Conservation (phyloP, 805 yeast species). For the Kluyveromyces wickerhamii region DNA sequence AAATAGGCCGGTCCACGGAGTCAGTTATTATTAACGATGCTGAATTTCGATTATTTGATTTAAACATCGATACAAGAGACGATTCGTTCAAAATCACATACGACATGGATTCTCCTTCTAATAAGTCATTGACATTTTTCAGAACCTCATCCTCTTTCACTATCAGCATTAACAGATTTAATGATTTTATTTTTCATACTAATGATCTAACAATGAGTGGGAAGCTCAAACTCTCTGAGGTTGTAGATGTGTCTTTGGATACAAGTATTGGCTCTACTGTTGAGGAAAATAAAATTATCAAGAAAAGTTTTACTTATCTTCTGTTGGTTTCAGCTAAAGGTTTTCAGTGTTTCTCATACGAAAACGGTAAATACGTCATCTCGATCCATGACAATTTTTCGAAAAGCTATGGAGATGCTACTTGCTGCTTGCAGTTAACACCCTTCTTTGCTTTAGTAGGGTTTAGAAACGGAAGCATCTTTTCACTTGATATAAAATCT, state of each 20-base stretch:
- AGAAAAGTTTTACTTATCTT: neutral
- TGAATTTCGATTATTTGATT: neutral
- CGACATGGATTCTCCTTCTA: neutral
- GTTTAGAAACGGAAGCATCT: constrained; percentile 2
- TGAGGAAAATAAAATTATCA: no score
- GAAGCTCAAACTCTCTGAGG: neutral
- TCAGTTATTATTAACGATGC: constrained; percentile 3
- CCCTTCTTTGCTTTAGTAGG: neutral
- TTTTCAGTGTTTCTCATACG: neutral
- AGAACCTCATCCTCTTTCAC: neutral
- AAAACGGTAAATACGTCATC: neutral
- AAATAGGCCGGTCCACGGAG: neutral
- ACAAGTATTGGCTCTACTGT: no score
- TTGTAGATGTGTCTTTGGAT: neutral
- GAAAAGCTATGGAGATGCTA: constrained; percentile 2
- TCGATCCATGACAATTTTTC: neutral
- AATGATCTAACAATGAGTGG: neutral
- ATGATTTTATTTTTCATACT: neutral
- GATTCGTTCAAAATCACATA: neutral
- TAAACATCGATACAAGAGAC: neutral
- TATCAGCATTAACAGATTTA: constrained; percentile 1
- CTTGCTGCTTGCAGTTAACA: neutral
- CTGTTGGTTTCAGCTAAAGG: neutral
- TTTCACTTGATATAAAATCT: neutral
- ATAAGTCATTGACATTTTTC: neutral